Evolutionary conservation across 2,329 filamentous ascomycete species (phyloP).

Genomic region (Zelopaecilomyces penicillatus): DNA sequence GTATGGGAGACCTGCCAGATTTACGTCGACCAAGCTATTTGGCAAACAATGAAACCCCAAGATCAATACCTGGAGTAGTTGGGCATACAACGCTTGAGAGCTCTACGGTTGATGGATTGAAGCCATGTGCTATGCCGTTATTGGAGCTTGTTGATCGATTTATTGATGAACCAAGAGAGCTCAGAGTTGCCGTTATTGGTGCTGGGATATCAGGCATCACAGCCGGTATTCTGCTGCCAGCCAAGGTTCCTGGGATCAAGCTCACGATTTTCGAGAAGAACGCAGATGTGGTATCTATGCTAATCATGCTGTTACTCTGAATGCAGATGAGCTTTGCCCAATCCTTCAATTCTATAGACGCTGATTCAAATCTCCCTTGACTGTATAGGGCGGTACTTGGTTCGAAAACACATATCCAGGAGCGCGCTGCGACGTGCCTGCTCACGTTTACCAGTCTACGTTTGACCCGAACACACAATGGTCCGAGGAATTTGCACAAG

Average conservation of each 20-base stretch:
- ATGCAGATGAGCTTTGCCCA: too few species aligned
- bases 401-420: constrained; percentile 53
- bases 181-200: constrained; percentile 29
- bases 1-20: too few species aligned
- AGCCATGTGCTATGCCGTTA: constrained; percentile 5
- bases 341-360: too few species aligned
- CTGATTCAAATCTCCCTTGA: neutral
- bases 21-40: too few species aligned
- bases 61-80: too few species aligned
- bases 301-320: too few species aligned
- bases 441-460: constrained; percentile 61
- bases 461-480: constrained; percentile 62
- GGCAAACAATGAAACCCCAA: too few species aligned
- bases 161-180: constrained; percentile 25
- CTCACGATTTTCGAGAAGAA: constrained; percentile 64
- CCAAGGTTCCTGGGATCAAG: constrained; percentile 59
- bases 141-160: constrained; percentile 19
- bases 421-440: constrained; percentile 59
- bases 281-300: constrained; percentile 47
- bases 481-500: constrained; percentile 59
- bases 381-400: constrained; percentile 41
- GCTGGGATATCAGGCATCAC: constrained; percentile 31
- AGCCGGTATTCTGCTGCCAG: constrained; percentile 57
- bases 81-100: too few species aligned
- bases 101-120: neutral